These are phyloP conservation scores for Tricholoma bakamatsutake DNA, from an alignment of 768 basidiomycete genomes.

Conservation along the genomic window DNA sequence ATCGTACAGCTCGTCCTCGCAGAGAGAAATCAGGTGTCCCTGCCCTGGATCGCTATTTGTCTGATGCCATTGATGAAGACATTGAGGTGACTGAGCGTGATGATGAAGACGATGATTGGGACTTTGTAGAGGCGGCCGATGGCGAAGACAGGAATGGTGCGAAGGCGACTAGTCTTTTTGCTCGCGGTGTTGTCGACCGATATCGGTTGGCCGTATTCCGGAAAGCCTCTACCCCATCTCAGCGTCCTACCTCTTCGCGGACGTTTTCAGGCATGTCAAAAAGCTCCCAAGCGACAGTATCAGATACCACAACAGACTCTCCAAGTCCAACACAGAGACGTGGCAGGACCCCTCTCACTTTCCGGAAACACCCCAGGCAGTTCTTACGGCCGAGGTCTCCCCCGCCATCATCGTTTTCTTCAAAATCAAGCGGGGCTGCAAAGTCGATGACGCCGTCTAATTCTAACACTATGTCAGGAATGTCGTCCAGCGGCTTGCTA, in stretches of 20 bases:
- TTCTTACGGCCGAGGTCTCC: constrained; percentile 75
- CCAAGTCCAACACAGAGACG: constrained; percentile 53
- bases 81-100: constrained; percentile 38
- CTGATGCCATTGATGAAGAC: constrained; percentile 49
- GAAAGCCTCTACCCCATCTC: constrained; percentile 65
- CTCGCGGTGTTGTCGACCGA: constrained; percentile 87
- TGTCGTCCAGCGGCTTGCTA: constrained; percentile 45
- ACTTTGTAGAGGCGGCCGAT: constrained; percentile 76
- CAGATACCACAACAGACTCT: constrained; percentile 34
- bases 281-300: constrained; percentile 37
- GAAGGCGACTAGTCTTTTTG: constrained; percentile 76
- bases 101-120: constrained; percentile 82
- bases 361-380: constrained; percentile 66
- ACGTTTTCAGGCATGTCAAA: constrained; percentile 56
- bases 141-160: constrained; percentile 82
- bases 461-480: constrained; percentile 41
- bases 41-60: constrained; percentile 69
- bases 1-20: constrained; percentile 32
- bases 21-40: constrained; percentile 81
- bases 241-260: constrained; percentile 34
- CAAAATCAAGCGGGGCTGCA: constrained; percentile 33
- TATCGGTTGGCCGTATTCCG: constrained; percentile 84
- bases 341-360: constrained; percentile 58
- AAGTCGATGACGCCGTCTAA: constrained; percentile 36
- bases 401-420: constrained; percentile 36